Evolutionary conservation across 805 yeast species (phyloP).

Genomic region (Tetrapisispora phaffii): DNA sequence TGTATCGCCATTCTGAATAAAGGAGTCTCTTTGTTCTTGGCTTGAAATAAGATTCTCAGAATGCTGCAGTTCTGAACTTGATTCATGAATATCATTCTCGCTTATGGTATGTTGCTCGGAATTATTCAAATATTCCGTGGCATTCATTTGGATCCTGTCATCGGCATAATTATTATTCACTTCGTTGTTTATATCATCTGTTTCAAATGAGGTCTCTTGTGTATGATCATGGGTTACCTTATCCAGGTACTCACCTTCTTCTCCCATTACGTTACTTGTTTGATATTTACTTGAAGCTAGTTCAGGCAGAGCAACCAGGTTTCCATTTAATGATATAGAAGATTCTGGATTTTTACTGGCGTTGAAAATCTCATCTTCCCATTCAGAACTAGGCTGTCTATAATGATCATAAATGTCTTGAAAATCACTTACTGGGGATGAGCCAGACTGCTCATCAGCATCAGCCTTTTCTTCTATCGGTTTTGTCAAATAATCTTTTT

Average conservation of each 20-base stretch:
- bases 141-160: too few relatives aligned
- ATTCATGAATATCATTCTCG: not conserved
- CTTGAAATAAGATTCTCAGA: too few relatives aligned
- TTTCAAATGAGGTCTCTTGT: too few relatives aligned
- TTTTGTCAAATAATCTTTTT: not conserved
- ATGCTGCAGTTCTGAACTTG: not conserved
- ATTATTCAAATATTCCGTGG: too few relatives aligned
- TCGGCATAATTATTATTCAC: too few relatives aligned
- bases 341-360: not conserved
- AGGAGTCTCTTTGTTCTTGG: not conserved
- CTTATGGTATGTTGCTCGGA: too few relatives aligned
- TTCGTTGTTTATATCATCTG: too few relatives aligned
- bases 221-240: too few relatives aligned
- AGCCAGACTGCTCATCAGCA: not conserved
- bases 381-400: slow-evolving; percentile 17
- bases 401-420: slow-evolving; percentile 26
- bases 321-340: too few relatives aligned
- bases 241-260: too few relatives aligned
- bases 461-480: not conserved
- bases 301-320: not conserved
- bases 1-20: not conserved
- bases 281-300: not conserved
- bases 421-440: slow-evolving; percentile 12
- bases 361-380: slow-evolving; percentile 8
- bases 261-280: not conserved